Evolutionary conservation across 2,329 filamentous ascomycete genomes (phyloP).

Genomic region (Helicocarpus griseus): DNA sequence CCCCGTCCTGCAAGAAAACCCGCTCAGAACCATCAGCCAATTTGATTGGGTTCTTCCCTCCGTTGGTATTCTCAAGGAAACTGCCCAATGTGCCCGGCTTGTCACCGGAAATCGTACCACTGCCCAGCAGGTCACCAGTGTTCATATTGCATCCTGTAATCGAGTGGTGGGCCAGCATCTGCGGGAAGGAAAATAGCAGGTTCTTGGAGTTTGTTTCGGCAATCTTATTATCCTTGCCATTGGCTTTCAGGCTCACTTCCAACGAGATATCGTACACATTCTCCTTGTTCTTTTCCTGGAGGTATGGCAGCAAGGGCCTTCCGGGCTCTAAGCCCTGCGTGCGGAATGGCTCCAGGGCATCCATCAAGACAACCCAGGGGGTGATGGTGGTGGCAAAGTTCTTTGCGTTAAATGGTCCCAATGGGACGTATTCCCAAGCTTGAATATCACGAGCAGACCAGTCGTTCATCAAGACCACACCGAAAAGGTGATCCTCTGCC

Average conservation of each 20-base stretch:
- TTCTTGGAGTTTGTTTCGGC: constrained; percentile 53
- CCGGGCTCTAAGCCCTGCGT: constrained; percentile 46
- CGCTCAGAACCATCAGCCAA: constrained; percentile 57
- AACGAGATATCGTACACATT: constrained; percentile 61
- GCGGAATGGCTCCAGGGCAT: constrained; percentile 63
- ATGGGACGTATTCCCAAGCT: constrained; percentile 71
- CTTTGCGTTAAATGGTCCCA: constrained; percentile 76
- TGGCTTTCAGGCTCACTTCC: constrained; percentile 47
- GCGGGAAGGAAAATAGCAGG: constrained; percentile 71
- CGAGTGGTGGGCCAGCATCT: constrained; percentile 73
- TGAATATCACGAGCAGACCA: constrained; percentile 81
- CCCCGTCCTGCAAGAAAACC: constrained; percentile 64
- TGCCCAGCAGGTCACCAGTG: constrained; percentile 65
- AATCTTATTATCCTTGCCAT: constrained; percentile 46
- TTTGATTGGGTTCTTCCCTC: constrained; percentile 55
- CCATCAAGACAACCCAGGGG: constrained; percentile 67
- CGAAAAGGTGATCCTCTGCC: constrained; percentile 65
- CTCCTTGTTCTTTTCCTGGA: constrained; percentile 50
- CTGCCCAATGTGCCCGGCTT: constrained; percentile 53
- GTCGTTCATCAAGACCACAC: constrained; percentile 74
- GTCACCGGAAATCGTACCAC: constrained; percentile 65
- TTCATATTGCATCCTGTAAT: constrained; percentile 66
- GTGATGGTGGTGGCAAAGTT: constrained; percentile 72
- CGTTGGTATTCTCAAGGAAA: constrained; percentile 61
- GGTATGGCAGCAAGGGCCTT: constrained; percentile 48